Evolutionary conservation across 208 protist species (phyloP), one percentile per base, ranked within the genome.

Genomic region (Phytomonas sp.): DNA sequence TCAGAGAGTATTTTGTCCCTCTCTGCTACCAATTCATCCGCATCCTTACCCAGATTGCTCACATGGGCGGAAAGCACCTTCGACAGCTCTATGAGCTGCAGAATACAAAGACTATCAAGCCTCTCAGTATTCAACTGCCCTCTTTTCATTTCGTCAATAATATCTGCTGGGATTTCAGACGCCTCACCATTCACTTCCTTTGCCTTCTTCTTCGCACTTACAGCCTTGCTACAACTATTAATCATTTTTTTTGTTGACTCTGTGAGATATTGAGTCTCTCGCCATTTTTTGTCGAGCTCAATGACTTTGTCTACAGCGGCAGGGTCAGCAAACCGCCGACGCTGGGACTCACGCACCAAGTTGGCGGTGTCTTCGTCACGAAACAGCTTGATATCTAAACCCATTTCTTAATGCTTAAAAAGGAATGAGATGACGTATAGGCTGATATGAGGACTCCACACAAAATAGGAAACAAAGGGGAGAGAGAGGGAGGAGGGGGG

Each of bases 371-470:
- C 96, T 30, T 98, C 87, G 36, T 96, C 88, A 46, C 98, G 95
- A 69, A 99, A 98, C 11, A 98, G 75, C 43, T 92, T 79, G 74
- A 99, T 98, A 81, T 99, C 98, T 40, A 99, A 88, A 70, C 96
- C 89, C 89, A 94, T 97, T 68, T 62, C 15, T 46, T 17, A 46
- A 46, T 4, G 5, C 40, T 36, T 26, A 68, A 36, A 23, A 43
- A 33, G 26, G 23, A 60, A 33, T 11, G 17, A 60, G 33, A 62
- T 17, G 29, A 67, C 3, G 9, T 11, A 66, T 61, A 60, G 20
- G 3, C 28, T 59, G 69, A 69, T 32, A 56, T 28, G 66, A 46
- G 36, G 28, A 67, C 63, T 33, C 61, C 2, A 37, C 28, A 23
- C n/a, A 66, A 64, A n/a, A 31, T 2, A 7, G 43, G 28, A 26